Percentiles rank a stretch among this genome's conserved stretches.
Evolutionary conservation across 805 yeast species (phyloP).

Genomic region (Cyberlindnera euphorbiiphila): DNA sequence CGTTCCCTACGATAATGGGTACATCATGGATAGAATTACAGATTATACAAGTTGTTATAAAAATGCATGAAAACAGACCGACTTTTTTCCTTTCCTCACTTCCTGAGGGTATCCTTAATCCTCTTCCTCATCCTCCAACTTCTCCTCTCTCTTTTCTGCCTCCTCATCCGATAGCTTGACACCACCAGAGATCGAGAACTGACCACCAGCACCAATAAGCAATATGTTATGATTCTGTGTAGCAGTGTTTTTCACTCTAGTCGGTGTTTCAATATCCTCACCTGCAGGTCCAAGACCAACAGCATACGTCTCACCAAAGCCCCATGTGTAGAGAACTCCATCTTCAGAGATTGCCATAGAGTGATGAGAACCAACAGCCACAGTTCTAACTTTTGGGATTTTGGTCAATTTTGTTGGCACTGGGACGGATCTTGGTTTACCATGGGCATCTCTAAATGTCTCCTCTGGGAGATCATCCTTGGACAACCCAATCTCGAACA

Average conservation of each 20-base stretch:
- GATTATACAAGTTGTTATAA: background rate
- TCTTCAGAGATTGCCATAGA: slow-evolving; percentile 79
- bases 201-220: slow-evolving; percentile 92
- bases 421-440: slow-evolving; percentile 80
- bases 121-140: slow-evolving; percentile 48
- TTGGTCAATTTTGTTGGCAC: slow-evolving; percentile 66
- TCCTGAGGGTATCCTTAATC: background rate
- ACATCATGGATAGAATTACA: too few species aligned
- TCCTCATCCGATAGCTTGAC: slow-evolving; percentile 38
- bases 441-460: slow-evolving; percentile 74
- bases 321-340: slow-evolving; percentile 93
- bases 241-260: slow-evolving; percentile 91
- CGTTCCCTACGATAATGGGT: too few species aligned
- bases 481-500: slow-evolving; percentile 86
- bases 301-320: slow-evolving; percentile 95
- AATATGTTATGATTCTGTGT: slow-evolving; percentile 72
- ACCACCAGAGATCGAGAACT: slow-evolving; percentile 89
- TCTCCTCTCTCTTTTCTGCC: slow-evolving; percentile 42
- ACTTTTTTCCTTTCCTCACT: slow-evolving; percentile 1
- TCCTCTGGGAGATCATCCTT: slow-evolving; percentile 62
- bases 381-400: slow-evolving; percentile 51
- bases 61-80: background rate
- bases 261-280: slow-evolving; percentile 85
- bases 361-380: slow-evolving; percentile 91
- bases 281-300: slow-evolving; percentile 87